phyloP scores from a whole-genome alignment of 257 asterid species.

The Lycium barbarum region DNA sequence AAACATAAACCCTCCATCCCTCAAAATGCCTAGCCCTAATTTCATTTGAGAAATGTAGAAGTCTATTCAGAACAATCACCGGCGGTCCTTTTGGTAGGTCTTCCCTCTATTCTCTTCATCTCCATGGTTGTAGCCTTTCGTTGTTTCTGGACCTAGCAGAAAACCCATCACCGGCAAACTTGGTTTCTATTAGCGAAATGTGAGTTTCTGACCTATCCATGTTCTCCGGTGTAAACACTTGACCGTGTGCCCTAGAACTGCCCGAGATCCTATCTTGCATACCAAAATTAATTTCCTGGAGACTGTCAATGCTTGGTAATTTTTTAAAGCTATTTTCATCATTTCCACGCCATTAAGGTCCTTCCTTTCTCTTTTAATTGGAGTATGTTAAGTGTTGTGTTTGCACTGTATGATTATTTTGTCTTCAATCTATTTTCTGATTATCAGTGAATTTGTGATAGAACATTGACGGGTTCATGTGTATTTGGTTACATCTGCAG shows the following conservation, averaged over 20 bases:
- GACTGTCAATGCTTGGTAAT: too few relatives aligned
- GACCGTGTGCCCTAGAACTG: too few relatives aligned
- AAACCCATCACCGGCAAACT: neutral
- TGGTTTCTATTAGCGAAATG: too few relatives aligned
- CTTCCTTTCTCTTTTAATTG: too few relatives aligned
- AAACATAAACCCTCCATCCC: neutral
- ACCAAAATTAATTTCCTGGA: too few relatives aligned
- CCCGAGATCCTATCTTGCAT: too few relatives aligned
- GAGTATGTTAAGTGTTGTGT: neutral
- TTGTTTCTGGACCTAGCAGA: neutral
- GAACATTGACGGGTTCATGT: neutral
- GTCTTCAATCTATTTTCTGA: neutral
- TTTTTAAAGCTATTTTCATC: too few relatives aligned
- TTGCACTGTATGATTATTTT: neutral
- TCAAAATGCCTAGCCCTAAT: too few relatives aligned
- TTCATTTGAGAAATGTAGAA: neutral
- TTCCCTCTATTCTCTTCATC: neutral
- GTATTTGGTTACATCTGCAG: neutral
- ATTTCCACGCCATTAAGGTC: too few relatives aligned
- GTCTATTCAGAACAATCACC: neutral
- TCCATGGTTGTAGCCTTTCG: neutral
- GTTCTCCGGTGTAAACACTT: too few relatives aligned
- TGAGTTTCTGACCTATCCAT: too few relatives aligned
- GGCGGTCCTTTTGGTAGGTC: neutral
- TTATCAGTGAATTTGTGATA: neutral